These are phyloP conservation scores for Austroboletus eburneus DNA, from an alignment of 768 basidiomycete genomes.

Conservation along the genomic window DNA sequence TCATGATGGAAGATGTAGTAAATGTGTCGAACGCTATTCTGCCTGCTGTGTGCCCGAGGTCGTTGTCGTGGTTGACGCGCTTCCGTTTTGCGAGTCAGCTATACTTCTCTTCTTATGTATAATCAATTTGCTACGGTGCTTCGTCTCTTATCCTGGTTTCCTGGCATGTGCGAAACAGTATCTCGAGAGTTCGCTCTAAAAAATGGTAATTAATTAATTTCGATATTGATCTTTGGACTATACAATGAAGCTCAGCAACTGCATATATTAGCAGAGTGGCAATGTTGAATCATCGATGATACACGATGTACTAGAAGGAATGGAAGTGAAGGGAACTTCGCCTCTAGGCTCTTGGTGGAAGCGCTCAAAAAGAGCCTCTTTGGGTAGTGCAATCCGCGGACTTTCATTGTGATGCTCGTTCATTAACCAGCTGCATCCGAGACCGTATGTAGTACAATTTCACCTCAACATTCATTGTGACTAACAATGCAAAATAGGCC, in stretches of 20 bases:
- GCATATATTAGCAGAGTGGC: background rate
- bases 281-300: background rate
- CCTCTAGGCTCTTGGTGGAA: background rate
- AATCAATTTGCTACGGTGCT: too few relatives aligned
- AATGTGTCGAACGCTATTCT: background rate
- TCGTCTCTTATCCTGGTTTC: constrained; percentile 8
- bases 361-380: background rate
- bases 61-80: background rate
- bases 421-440: constrained; percentile 5
- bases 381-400: background rate
- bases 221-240: too few relatives aligned
- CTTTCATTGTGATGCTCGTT: background rate
- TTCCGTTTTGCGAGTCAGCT: background rate
- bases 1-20: background rate
- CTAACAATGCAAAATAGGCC: background rate
- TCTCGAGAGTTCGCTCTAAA: constrained; percentile 5
- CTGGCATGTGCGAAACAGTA: background rate
- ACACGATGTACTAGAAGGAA: background rate
- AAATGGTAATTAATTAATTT: background rate
- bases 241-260: too few relatives aligned
- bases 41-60: background rate
- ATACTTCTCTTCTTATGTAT: background rate
- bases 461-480: too few relatives aligned
- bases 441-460: constrained; percentile 1
- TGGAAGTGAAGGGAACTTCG: background rate